Base-by-base conservation (phyloP, 2,329 filamentous ascomycete genomes). In the Epichloe bromicola region DNA sequence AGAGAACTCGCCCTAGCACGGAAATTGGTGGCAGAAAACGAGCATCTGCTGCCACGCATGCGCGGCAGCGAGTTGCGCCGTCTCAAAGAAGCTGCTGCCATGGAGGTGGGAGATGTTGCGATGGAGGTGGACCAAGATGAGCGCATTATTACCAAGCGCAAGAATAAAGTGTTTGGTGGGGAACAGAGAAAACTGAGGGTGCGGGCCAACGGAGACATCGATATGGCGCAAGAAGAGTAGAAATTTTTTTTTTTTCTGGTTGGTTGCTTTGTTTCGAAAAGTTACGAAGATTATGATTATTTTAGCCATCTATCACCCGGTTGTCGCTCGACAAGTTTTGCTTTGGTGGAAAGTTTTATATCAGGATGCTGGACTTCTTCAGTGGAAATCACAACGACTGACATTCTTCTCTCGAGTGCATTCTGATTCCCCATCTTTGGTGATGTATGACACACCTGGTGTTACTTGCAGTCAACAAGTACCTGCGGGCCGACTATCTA, bases 11-110 rank as follows among this genome's bases (percentile, higher is more conserved):
- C 83, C 61, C 74, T 78, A 56, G 88, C 95, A 65, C 76, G 88
- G 67, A 93, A 91, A 75, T 77, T 97, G 58, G 90, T 98, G 48
- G 84, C 83, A 59, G 82, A 93, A 74, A 91, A 95, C 71, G 83
- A 89, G 74, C 93, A 98, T 72, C 77, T 98, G 68, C 79, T 98
- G 61, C 88, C 88, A 60, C 79, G 79, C 65, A 73, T 85, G 67
- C 73, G 80, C 60, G 79, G 76, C 61, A 79, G 74, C 68, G 80
- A 83, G 73, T 76, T 75, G 70, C 71, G 72, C 61, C 69, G 71
- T 51, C 68, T 85, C 60, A 78, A 78, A 59, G 71, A 79, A 62
- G 71, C 78, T 64, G 74, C 67, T 50, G 64, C 75, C 3, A 2
- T n/a, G 59, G 74, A 65, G 50, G 63, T 75, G 67, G 76, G 53